phyloP scores from a whole-genome alignment of 331 rosid species.

The Malus hybrid region DNA sequence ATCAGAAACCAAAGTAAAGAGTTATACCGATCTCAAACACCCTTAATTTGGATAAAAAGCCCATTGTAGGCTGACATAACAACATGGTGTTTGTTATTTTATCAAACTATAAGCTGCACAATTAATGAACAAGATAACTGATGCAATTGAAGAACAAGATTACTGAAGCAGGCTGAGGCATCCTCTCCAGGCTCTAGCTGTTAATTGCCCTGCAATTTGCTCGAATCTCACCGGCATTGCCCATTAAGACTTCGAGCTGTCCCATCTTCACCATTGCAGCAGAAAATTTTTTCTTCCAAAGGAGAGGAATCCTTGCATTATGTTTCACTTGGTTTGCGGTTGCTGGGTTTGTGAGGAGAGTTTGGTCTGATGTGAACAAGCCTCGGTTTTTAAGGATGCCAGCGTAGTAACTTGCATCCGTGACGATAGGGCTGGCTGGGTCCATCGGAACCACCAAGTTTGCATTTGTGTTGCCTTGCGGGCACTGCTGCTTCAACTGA shows the following conservation, averaged over 20 bases:
- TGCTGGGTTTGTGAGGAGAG: constrained; percentile 31
- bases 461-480: constrained; percentile 39
- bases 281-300: constrained; percentile 47
- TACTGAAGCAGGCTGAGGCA: background rate
- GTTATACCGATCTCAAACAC: too few relatives aligned
- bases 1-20: too few relatives aligned
- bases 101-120: background rate
- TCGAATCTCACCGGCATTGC: constrained; percentile 50
- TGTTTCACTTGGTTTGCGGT: constrained; percentile 43
- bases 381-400: constrained; percentile 36
- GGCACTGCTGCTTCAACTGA: constrained; percentile 50
- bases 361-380: constrained; percentile 61
- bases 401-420: constrained; percentile 36
- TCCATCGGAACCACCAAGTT: constrained; percentile 58
- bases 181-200: constrained; percentile 7
- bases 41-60: background rate
- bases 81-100: background rate
- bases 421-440: constrained; percentile 40
- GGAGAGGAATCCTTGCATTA: constrained; percentile 26
- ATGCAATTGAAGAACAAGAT: too few relatives aligned
- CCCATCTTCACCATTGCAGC: constrained; percentile 77
- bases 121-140: too few relatives aligned
- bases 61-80: background rate
- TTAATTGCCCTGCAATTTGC: constrained; percentile 43
- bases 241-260: constrained; percentile 39